These are phyloP conservation scores for Mycena epipterygia DNA, from an alignment of 768 basidiomycete species.

Conservation along the genomic window DNA sequence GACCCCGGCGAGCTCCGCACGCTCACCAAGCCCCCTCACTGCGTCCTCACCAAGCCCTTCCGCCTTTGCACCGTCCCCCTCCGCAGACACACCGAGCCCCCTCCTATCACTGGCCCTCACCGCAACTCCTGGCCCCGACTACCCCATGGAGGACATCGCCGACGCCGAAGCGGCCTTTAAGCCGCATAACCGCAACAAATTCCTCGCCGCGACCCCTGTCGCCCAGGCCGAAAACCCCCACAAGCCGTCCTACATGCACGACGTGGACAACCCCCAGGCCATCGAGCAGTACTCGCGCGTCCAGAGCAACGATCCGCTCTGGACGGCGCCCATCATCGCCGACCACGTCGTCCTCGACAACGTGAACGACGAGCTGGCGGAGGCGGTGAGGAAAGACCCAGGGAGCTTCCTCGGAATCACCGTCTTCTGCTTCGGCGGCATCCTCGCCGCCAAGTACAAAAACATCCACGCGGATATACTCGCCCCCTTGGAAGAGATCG, in stretches of 20 bases:
- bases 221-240: background rate
- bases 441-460: background rate
- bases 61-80: background rate
- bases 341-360: slow-evolving; percentile 9
- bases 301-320: background rate
- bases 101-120: background rate
- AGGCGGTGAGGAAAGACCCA: too few species aligned
- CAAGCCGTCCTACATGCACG: background rate
- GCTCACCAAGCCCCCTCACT: background rate
- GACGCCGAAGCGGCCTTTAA: background rate
- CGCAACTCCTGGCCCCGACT: background rate
- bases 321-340: background rate
- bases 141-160: background rate
- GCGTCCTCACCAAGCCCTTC: background rate
- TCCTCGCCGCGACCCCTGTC: background rate
- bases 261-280: background rate
- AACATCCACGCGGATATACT: background rate
- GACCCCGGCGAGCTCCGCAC: background rate
- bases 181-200: background rate
- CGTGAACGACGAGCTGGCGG: background rate
- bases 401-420: background rate
- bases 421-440: background rate
- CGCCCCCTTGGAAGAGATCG: background rate
- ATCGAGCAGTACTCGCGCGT: background rate
- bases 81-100: background rate